A percentile compares a stretch with the other conserved stretches of the same genome.
Evolutionary conservation across 257 asterid species (phyloP).

Genomic region (Ophiorrhiza pumila): DNA sequence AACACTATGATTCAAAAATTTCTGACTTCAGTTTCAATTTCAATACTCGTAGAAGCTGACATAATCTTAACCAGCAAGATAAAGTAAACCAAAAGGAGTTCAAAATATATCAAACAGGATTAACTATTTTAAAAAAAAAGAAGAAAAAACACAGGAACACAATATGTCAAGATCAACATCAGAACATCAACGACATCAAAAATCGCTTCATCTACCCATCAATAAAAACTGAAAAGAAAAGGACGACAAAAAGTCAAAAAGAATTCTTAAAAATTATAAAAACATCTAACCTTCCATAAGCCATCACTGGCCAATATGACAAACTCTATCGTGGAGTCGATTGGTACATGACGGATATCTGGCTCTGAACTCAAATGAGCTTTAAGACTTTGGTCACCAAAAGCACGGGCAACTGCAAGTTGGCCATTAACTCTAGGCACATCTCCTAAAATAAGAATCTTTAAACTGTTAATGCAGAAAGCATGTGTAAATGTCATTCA

Average conservation of each 20-base stretch:
- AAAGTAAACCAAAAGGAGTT: background rate
- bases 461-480: constrained; percentile 19
- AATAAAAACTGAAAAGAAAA: background rate
- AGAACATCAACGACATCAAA: background rate
- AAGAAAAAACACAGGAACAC: background rate
- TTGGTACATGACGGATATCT: constrained; percentile 47
- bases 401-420: constrained; percentile 82
- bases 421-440: constrained; percentile 89
- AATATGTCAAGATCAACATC: background rate
- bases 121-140: too few species aligned
- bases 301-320: constrained; percentile 85
- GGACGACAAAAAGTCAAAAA: background rate
- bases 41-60: background rate
- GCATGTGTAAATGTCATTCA: constrained; percentile 5
- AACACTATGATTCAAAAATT: background rate
- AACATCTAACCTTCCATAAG: constrained; percentile 70
- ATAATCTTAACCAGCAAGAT: background rate
- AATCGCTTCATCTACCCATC: background rate
- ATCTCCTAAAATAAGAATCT: constrained; percentile 50
- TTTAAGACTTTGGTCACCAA: constrained; percentile 80
- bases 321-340: constrained; percentile 47
- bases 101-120: background rate
- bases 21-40: background rate
- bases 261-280: background rate
- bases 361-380: constrained; percentile 82